Evolutionary conservation across 2,329 filamentous ascomycete species (phyloP), one percentile per base, ranked within the genome.

Genomic region (Sporothrix globosa): DNA sequence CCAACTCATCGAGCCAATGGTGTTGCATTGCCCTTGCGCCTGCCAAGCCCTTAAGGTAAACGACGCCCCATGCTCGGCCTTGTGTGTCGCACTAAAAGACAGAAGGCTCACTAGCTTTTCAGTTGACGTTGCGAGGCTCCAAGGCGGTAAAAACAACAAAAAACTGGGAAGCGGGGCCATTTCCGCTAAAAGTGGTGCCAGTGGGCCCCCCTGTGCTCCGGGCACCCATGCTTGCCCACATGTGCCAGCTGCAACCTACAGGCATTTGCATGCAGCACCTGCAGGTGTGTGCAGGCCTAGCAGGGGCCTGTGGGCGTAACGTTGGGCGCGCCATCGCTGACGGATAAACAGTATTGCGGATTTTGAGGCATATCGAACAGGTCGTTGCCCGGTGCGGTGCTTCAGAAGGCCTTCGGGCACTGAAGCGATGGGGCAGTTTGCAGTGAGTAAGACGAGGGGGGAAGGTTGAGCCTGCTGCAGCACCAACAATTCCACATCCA

Each of bases 141-240:
- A 46, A 63, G n/a, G 34, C 34, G 34, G 34, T 34, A 27, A 27
- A 65, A 65, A 30, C 41, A 65, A 27, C 21, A 34, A 48, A 65
- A 65, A 65, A 65, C 60, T 39, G 61, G 61, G 61, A 66, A 66
- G 61, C 61, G 61, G 61, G 34, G 61, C 61, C 24, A 30, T 30
- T 3, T 30, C 27, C 27, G 27, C 27, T 30, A 4, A 30, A 30
- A 30, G 56, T n/a, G 30, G 54, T 58, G 54, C 10, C 53, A 46
- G 41, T 48, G 44, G 44, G 6, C 44, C 44, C 44, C 44, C 44
- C 5, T 17, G 44, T 48, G 44, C 13, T 34, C 34, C 34, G 34
- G 7, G 34, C 34, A 34, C 34, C 34, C 34, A 34, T 34, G 34
- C 34, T 9, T 34, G 34, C 34, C 34, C 34, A 1, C 34, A 34